A percentile compares a stretch with the other conserved stretches of the same genome.
Conservation (phyloP, 164 flowering plant genomes). For the Taxillus chinensis region DNA sequence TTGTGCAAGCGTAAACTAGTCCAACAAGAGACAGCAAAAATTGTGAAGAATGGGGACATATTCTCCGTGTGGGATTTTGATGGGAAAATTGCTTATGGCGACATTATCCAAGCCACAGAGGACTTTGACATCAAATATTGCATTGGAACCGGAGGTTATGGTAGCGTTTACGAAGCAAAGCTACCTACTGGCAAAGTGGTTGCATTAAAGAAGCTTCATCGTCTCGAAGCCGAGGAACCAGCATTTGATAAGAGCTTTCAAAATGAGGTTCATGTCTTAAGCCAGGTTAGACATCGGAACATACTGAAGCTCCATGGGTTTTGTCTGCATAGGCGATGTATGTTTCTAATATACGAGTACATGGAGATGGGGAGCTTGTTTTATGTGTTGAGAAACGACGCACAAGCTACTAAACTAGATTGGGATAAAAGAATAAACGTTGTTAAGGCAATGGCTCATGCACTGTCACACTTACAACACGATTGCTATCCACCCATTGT, state of each 20-base stretch:
- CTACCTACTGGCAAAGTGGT: not conserved
- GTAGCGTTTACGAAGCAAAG: not conserved
- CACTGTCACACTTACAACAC: not conserved
- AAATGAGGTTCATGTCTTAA: not conserved
- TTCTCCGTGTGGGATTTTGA: conserved; percentile 14
- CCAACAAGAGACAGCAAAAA: not conserved
- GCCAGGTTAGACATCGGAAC: not conserved
- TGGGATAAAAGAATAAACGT: not conserved
- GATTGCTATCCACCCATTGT: not conserved
- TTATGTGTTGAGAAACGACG: not conserved
- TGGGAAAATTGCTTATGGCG: conserved; percentile 11
- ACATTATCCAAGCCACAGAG: conserved; percentile 12
- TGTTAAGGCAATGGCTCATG: not conserved
- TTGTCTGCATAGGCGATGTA: not conserved
- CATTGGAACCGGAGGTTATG: conserved; percentile 16
- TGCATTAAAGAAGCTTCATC: not conserved
- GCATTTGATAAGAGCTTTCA: not conserved
- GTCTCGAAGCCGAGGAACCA: not conserved
- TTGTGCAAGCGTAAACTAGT: not conserved
- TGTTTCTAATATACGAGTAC: not conserved
- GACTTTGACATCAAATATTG: conserved; percentile 14
- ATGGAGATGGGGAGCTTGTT: not conserved
- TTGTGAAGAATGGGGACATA: conserved; percentile 7
- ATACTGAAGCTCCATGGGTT: not conserved
- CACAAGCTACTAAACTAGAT: not conserved